These are phyloP conservation scores for Ophiostoma ulmi DNA, from an alignment of 2,329 filamentous ascomycete species.

Conservation along the genomic window DNA sequence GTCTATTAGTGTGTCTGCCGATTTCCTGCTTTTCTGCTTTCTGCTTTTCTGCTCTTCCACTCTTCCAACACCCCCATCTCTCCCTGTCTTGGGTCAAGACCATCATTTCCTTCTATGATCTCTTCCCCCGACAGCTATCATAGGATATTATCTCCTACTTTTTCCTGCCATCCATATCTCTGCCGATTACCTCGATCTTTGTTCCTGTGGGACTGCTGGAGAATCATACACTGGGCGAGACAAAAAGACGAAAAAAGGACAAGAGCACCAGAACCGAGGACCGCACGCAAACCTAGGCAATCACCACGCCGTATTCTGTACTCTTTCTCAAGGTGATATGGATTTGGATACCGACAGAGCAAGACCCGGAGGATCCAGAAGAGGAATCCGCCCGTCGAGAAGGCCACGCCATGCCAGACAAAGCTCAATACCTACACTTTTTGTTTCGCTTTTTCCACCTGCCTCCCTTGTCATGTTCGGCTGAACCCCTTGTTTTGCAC, in stretches of 20 bases:
- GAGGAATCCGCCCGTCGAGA: neutral
- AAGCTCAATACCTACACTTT: neutral
- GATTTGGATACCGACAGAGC: too few relatives aligned
- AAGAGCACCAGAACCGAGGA: neutral
- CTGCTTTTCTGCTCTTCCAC: neutral
- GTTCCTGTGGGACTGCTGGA: constrained; percentile 5
- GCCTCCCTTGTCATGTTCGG: neutral
- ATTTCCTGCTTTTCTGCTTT: neutral
- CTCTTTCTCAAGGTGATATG: neutral
- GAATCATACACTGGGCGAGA: neutral
- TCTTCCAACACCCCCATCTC: neutral
- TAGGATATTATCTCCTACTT: neutral
- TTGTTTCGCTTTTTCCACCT: neutral
- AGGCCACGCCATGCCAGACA: neutral
- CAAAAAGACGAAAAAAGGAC: neutral
- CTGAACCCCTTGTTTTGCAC: neutral
- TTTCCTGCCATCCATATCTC: neutral
- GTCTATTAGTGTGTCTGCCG: neutral
- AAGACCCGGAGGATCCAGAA: neutral
- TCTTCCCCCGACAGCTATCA: neutral
- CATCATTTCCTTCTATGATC: neutral
- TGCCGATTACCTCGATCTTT: neutral
- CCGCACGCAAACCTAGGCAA: neutral
- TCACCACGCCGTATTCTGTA: neutral
- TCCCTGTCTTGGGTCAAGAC: neutral